Base-by-base conservation (phyloP, 345 rosid species). In the Lumnitzera racemosa region DNA sequence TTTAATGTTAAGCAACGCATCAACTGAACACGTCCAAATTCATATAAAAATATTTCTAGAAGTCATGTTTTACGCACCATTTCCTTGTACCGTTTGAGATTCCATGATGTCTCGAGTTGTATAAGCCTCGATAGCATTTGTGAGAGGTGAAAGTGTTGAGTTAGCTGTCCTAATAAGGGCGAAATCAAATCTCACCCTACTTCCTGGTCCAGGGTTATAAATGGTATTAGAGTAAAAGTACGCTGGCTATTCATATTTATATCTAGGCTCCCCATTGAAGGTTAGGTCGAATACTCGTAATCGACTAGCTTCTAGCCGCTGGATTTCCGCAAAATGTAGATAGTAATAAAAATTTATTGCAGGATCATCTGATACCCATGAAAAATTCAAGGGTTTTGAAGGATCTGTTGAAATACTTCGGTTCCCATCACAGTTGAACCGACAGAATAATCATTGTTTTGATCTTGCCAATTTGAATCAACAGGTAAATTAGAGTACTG, bases 81-180 rank as follows among this genome's bases (percentile, higher is more conserved):
- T 82, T 47, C 31, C 56, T 53, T 20, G 75, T 13, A 68, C 20
- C 12, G 87, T 74, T 41, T 68, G 67, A 25, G 59, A 50, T 31
- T 62, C 78, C 0, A 58, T 53, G 24, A 81, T 62, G 1, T 76
- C 52, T 36, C 57, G 59, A 12, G 65, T 79, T 36, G 57, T 8
- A 58, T 62, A 74, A 27, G 70, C 64, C 49, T 74, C 74, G 57
- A 74, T 47, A 14, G 78, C 74, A 53, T 74, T 74, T 13, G 70
- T 59, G 59, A 70, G 66, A 1, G 75, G 75, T 49, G 78, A 72
- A 13, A 56, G 69, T 3, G 64, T 70, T 41, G 78, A 74, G 41
- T 59, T 60, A 15, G 51, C 62, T 67, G 67, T 14, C 16, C 2
- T 29, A 5, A 6, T 1, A 74, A 52, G 24, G 61, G 52, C 46